These are phyloP conservation scores for Amanita thiersii DNA, from an alignment of 768 basidiomycete species.

Conservation along the genomic window DNA sequence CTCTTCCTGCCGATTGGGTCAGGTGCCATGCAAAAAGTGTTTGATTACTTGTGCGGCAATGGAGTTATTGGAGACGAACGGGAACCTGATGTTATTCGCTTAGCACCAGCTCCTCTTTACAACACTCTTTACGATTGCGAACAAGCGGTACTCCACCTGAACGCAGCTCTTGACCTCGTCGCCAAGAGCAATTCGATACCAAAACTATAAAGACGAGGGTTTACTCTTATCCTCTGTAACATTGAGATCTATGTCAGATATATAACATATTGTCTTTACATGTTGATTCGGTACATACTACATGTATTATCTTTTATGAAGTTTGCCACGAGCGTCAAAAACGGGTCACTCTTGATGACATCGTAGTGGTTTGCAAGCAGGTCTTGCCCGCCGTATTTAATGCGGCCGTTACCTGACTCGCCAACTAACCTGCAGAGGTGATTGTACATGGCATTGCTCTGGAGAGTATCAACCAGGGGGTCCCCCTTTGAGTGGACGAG, in stretches of 20 bases:
- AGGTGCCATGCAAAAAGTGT: conserved; percentile 64
- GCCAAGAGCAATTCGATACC: neutral
- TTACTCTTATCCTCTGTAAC: neutral
- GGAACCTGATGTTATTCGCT: conserved; percentile 83
- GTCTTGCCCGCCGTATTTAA: conserved; percentile 26
- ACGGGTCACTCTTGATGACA: conserved; percentile 34
- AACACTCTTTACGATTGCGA: conserved; percentile 76
- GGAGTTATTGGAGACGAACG: conserved; percentile 93
- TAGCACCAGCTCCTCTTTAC: conserved; percentile 84
- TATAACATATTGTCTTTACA: neutral
- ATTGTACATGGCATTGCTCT: conserved; percentile 52
- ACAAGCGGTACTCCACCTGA: conserved; percentile 55
- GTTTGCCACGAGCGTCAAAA: conserved; percentile 32
- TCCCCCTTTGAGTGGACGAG: conserved; percentile 72
- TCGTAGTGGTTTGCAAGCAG: conserved; percentile 48
- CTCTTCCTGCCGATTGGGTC: conserved; percentile 60
- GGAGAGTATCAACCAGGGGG: conserved; percentile 51
- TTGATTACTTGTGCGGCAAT: conserved; percentile 44
- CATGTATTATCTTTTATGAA: conserved; percentile 6
- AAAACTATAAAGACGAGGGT: neutral
- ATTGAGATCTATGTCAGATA: neutral
- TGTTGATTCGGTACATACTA: neutral
- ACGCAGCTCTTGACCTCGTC: conserved; percentile 40
- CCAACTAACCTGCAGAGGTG: conserved; percentile 38
- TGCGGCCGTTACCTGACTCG: conserved; percentile 13